Percentiles rank a stretch among this genome's conserved stretches.
phyloP scores from a whole-genome alignment of 441 rosid genomes.

The Eruca vesicaria region DNA sequence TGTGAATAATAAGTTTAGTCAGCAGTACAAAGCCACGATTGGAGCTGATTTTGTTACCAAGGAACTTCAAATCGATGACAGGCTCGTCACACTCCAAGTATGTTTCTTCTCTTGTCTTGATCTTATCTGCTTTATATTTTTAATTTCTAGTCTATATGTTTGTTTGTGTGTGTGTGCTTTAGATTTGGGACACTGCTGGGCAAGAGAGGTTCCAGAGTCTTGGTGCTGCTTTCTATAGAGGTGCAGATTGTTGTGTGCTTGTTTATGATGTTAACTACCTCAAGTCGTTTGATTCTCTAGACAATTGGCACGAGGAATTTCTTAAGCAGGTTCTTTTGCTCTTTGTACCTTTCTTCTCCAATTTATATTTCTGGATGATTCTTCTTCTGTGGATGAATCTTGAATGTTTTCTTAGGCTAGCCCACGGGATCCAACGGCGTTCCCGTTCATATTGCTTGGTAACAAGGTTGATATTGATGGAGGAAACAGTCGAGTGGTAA shows the following conservation, averaged over 20 bases:
- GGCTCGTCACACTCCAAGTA: slow-evolving; percentile 87
- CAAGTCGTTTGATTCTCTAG: slow-evolving; percentile 86
- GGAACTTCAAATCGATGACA: slow-evolving; percentile 90
- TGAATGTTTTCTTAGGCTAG: slow-evolving; percentile 55
- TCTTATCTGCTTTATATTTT: background rate
- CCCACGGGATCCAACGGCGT: slow-evolving; percentile 66
- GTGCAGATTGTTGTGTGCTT: slow-evolving; percentile 96
- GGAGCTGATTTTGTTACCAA: slow-evolving; percentile 98
- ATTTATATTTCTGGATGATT: background rate
- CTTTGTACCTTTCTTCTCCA: background rate
- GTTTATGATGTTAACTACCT: slow-evolving; percentile 88
- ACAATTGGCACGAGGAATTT: slow-evolving; percentile 94
- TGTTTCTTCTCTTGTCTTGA: slow-evolving; percentile 14
- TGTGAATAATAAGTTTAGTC: slow-evolving; percentile 90
- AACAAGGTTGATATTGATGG: slow-evolving; percentile 98
- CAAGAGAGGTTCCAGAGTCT: slow-evolving; percentile 98
- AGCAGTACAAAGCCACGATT: slow-evolving; percentile 95
- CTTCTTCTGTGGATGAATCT: background rate
- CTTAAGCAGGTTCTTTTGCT: slow-evolving; percentile 66
- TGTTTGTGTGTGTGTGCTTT: background rate
- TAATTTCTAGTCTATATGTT: background rate
- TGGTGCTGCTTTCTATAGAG: slow-evolving; percentile 92
- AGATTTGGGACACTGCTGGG: slow-evolving; percentile 99
- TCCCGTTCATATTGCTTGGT: slow-evolving; percentile 90
- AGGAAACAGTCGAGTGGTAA: slow-evolving; percentile 94